phyloP scores from a whole-genome alignment of 148 eudicot species.

The Beta vulgaris region DNA sequence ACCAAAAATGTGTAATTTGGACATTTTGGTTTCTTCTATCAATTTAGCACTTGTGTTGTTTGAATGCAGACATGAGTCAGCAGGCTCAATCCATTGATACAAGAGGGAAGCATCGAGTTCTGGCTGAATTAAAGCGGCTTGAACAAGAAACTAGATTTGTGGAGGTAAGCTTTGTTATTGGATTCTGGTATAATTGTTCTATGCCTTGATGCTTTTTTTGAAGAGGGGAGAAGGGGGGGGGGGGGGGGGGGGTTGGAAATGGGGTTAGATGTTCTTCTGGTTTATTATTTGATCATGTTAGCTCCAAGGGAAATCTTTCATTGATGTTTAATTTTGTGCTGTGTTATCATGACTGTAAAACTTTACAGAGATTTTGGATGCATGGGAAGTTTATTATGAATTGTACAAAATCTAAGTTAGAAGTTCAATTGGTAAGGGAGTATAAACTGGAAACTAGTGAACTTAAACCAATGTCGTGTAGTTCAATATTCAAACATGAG shows the following conservation, averaged over 20 bases:
- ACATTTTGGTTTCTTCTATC: not conserved
- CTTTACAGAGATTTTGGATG: no score
- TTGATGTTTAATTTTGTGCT: not conserved
- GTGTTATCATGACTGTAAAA: not conserved
- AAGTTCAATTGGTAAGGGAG: not conserved
- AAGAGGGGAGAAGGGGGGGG: not conserved
- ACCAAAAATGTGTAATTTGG: not conserved
- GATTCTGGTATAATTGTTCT: not conserved
- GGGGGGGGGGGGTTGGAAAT: no score
- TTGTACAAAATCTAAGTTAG: not conserved
- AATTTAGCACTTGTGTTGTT: not conserved
- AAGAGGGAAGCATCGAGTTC: slow-evolving; percentile 73
- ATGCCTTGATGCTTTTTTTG: not conserved
- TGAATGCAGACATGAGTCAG: slow-evolving; percentile 36
- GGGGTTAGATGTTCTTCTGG: no score
- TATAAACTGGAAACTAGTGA: not conserved
- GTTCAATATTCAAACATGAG: not conserved
- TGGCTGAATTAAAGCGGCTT: slow-evolving; percentile 78
- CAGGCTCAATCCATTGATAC: slow-evolving; percentile 45
- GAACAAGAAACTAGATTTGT: slow-evolving; percentile 73
- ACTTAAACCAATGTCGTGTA: not conserved
- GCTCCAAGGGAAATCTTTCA: not conserved
- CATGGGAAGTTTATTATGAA: not conserved
- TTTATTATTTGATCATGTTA: not conserved
- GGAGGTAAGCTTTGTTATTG: slow-evolving; percentile 39